Conservation (phyloP, 306 rosid species). For the Styphnolobium japonicum region DNA sequence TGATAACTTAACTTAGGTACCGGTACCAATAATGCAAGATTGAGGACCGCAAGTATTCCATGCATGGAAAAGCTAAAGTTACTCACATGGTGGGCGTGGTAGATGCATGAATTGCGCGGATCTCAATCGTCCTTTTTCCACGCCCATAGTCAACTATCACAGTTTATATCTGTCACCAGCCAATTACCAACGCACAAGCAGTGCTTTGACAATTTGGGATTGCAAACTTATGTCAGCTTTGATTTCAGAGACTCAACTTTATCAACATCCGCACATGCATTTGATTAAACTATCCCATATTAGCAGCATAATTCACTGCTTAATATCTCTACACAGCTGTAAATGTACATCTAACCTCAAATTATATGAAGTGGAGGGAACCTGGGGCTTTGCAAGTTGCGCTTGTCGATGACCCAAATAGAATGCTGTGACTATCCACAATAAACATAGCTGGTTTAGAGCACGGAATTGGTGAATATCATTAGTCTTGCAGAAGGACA, state of each 20-base stretch:
- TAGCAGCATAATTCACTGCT: not conserved
- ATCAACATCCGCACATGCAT: not conserved
- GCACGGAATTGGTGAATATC: not conserved
- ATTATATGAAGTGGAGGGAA: slow-evolving; percentile 34
- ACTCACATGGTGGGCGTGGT: slow-evolving; percentile 9
- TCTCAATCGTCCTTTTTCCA: not conserved
- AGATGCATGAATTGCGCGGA: not conserved
- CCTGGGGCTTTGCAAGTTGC: slow-evolving; percentile 55
- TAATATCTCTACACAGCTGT: not conserved
- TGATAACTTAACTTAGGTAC: too few species aligned
- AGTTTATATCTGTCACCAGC: slow-evolving; percentile 1
- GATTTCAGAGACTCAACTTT: not conserved
- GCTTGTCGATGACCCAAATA: slow-evolving; percentile 77
- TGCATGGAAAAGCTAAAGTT: slow-evolving; percentile 10
- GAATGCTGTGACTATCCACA: slow-evolving; percentile 77
- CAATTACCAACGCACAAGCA: not conserved
- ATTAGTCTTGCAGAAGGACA: not conserved
- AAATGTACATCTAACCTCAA: not conserved
- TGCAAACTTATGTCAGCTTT: not conserved
- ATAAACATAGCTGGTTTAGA: slow-evolving; percentile 60
- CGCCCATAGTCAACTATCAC: not conserved
- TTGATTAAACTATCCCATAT: not conserved
- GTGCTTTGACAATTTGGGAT: not conserved
- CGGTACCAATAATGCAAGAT: too few species aligned
- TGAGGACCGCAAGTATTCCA: not conserved